Percentiles rank a stretch among this genome's conserved stretches.
Evolutionary conservation across 345 rosid genomes (phyloP).

Genomic region (Heritiera littoralis): DNA sequence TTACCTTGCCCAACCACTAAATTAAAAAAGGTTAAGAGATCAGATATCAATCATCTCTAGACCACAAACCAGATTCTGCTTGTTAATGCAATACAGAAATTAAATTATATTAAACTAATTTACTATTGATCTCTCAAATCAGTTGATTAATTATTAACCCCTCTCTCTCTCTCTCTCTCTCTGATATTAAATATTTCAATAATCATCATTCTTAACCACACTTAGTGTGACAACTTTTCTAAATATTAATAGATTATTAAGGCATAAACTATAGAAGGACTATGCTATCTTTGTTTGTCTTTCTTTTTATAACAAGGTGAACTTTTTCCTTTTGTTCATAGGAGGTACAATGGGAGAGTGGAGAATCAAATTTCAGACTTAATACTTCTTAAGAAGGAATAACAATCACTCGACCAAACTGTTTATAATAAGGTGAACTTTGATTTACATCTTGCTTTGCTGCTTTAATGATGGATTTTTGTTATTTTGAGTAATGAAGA

Average conservation of each 20-base stretch:
- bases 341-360: no score
- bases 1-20: background rate
- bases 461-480: background rate
- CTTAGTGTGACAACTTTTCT: background rate
- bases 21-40: background rate
- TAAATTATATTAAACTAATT: background rate
- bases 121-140: background rate
- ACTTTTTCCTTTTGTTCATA: background rate
- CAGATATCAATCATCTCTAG: background rate
- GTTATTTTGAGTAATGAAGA: background rate
- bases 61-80: background rate
- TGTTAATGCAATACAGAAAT: background rate
- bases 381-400: no score
- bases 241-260: no score
- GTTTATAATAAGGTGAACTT: background rate
- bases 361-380: no score
- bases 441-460: background rate
- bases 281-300: no score
- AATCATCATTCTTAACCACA: background rate
- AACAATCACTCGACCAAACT: no score
- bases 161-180: background rate
- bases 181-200: background rate
- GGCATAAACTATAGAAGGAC: no score
- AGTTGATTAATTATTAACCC: background rate
- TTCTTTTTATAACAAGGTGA: background rate